Percentiles rank a stretch among this genome's conserved stretches.
Conservation (phyloP, 768 basidiomycete species). For the Clathrus columnatus region DNA sequence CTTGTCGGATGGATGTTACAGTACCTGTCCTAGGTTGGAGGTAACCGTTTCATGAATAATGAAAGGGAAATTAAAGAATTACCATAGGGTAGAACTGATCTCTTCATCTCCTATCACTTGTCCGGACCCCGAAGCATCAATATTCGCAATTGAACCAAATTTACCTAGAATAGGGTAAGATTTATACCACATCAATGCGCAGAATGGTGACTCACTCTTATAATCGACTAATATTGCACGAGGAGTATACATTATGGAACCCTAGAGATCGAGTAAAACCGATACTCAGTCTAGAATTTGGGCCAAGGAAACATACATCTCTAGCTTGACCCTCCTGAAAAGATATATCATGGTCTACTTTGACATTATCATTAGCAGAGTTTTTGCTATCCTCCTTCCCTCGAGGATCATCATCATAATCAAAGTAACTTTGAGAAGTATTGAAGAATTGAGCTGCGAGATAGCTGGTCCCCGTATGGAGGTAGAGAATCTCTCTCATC, state of each 20-base stretch:
- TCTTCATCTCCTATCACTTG: slow-evolving; percentile 27
- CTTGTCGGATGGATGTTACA: slow-evolving; percentile 43
- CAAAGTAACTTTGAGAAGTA: slow-evolving; percentile 63
- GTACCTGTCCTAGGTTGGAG: slow-evolving; percentile 35
- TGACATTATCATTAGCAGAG: slow-evolving; percentile 22
- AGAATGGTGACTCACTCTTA: slow-evolving; percentile 41
- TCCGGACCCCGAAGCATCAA: slow-evolving; percentile 21
- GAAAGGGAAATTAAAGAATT: background rate
- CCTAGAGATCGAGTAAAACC: background rate
- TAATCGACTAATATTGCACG: slow-evolving; percentile 59
- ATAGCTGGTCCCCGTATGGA: slow-evolving; percentile 69
- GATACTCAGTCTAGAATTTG: slow-evolving; percentile 1
- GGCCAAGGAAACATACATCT: slow-evolving; percentile 31
- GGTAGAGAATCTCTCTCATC: slow-evolving; percentile 74
- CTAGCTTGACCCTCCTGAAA: slow-evolving; percentile 52
- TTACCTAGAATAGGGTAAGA: slow-evolving; percentile 54
- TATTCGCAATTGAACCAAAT: slow-evolving; percentile 49
- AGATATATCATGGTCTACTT: slow-evolving; percentile 48
- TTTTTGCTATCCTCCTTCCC: too few species aligned
- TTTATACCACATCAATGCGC: too few species aligned
- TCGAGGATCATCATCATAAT: slow-evolving; percentile 30
- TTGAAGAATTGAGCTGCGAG: slow-evolving; percentile 78
- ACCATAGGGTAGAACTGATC: slow-evolving; percentile 14
- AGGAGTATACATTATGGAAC: slow-evolving; percentile 39
- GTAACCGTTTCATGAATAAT: background rate